These are phyloP conservation scores for Penicillium rolfsii DNA, from an alignment of 2,329 filamentous ascomycete genomes.

Conservation along the genomic window DNA sequence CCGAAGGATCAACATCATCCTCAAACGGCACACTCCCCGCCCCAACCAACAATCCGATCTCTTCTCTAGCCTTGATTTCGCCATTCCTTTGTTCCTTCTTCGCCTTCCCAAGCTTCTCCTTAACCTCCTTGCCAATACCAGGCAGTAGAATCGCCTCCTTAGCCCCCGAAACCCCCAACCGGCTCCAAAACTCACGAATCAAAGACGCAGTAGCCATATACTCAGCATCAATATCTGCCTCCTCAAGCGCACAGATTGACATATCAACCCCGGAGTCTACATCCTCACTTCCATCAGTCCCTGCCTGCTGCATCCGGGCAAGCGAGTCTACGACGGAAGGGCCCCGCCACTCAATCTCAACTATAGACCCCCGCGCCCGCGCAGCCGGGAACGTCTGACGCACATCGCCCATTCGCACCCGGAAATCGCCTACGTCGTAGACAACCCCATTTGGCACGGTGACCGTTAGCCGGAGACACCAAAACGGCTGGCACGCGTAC, in stretches of 20 bases:
- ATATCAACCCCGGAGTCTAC: constrained; percentile 35
- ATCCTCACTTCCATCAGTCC: constrained; percentile 14
- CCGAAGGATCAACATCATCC: constrained; percentile 39
- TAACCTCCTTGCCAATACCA: constrained; percentile 45
- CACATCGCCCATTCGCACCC: constrained; percentile 48
- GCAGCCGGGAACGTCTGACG: constrained; percentile 44
- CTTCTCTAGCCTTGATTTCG: constrained; percentile 9
- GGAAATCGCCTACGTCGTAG: constrained; percentile 50
- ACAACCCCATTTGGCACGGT: constrained; percentile 41
- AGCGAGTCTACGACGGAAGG: constrained; percentile 39
- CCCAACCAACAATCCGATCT: constrained; percentile 16
- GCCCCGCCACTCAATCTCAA: constrained; percentile 50
- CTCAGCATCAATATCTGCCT: constrained; percentile 45
- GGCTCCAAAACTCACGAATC: constrained; percentile 49
- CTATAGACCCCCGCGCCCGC: constrained; percentile 46
- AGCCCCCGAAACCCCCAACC: constrained; percentile 42
- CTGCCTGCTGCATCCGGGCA: constrained; percentile 11
- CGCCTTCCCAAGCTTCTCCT: constrained; percentile 34
- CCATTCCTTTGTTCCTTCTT: constrained; percentile 23
- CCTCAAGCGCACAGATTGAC: constrained; percentile 36
- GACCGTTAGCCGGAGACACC: constrained; percentile 47
- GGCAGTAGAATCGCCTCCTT: constrained; percentile 48
- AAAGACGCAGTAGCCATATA: constrained; percentile 39
- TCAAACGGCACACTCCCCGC: constrained; percentile 25
- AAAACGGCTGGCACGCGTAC: constrained; percentile 48